A percentile compares a stretch with the other conserved stretches of the same genome.
These are phyloP conservation scores for Coemansia sp. DNA, from an alignment of 192 early-diverging fungal genomes.

Conservation along the genomic window DNA sequence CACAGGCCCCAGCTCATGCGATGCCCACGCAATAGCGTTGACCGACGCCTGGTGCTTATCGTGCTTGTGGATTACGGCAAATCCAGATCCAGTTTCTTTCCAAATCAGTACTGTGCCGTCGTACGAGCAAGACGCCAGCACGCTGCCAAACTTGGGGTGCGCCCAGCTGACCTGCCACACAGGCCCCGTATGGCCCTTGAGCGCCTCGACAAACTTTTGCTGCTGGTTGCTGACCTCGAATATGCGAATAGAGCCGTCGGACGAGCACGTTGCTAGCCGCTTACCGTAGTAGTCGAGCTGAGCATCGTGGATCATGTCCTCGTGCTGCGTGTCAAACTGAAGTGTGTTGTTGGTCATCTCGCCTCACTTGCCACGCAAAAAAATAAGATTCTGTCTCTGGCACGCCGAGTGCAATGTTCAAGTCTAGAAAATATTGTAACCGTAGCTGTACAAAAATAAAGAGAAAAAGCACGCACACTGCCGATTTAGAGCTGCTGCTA, in stretches of 20 bases:
- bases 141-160: conserved; percentile 95
- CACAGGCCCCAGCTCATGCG: conserved; percentile 92
- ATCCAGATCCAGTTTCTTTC: conserved; percentile 75
- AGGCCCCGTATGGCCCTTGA: conserved; percentile 87
- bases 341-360: conserved; percentile 11
- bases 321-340: conserved; percentile 56
- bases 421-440: not conserved
- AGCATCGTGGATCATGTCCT: conserved; percentile 70
- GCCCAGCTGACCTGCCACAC: conserved; percentile 99
- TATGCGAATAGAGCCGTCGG: conserved; percentile 89
- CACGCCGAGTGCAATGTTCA: not conserved
- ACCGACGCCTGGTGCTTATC: conserved; percentile 89
- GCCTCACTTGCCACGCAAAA: not conserved
- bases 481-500: not conserved
- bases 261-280: conserved; percentile 96
- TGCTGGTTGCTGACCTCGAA: conserved; percentile 78
- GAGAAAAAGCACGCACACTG: not conserved
- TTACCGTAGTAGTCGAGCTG: conserved; percentile 84
- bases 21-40: conserved; percentile 95
- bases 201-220: conserved; percentile 46
- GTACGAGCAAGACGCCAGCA: conserved; percentile 95
- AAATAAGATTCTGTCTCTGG: not conserved
- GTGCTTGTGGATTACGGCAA: conserved; percentile 73
- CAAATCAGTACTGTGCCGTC: conserved; percentile 95
- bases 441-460: not conserved